Conservation (phyloP, 2,329 filamentous ascomycete species). For the Triangularia verruculosa region DNA sequence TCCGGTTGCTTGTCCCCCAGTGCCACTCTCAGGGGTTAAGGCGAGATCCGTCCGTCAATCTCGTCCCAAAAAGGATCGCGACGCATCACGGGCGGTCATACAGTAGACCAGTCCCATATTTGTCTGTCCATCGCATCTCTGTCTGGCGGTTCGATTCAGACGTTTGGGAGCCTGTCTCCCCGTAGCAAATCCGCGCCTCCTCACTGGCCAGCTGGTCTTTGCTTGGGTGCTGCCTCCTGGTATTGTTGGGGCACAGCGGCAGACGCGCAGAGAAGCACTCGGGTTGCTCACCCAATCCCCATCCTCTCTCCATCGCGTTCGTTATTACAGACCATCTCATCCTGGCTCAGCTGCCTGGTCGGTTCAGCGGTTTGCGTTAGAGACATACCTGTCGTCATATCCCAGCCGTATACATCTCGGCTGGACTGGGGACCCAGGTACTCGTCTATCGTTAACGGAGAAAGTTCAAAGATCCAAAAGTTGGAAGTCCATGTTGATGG, state of each 20-base stretch:
- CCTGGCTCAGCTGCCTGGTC: not conserved
- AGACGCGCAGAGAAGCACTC: slow-evolving; percentile 5
- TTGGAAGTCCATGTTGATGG: slow-evolving; percentile 25
- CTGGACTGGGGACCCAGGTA: slow-evolving; percentile 21
- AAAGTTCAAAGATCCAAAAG: slow-evolving; percentile 17
- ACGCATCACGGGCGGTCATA: slow-evolving; percentile 19
- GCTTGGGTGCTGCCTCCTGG: slow-evolving; percentile 7
- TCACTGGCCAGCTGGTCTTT: not conserved
- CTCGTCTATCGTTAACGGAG: slow-evolving; percentile 11
- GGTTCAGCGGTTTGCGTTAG: slow-evolving; percentile 16
- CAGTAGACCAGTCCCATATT: slow-evolving; percentile 21
- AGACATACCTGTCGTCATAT: slow-evolving; percentile 21
- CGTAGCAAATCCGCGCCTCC: slow-evolving; percentile 16
- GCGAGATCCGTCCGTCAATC: not conserved
- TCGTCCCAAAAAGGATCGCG: slow-evolving; percentile 16
- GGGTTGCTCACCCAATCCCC: slow-evolving; percentile 5
- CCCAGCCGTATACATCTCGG: slow-evolving; percentile 14
- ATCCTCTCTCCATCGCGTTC: slow-evolving; percentile 4
- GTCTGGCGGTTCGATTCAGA: slow-evolving; percentile 10
- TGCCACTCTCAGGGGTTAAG: slow-evolving; percentile 9
- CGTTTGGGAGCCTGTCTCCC: slow-evolving; percentile 21
- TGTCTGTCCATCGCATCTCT: slow-evolving; percentile 2
- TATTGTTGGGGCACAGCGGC: slow-evolving; percentile 13
- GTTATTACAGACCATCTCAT: slow-evolving; percentile 2
- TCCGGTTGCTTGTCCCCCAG: slow-evolving; percentile 10